A percentile compares a stretch with the other conserved stretches of the same genome.
These are phyloP conservation scores for Salix purpurea DNA, from an alignment of 345 rosid genomes.

Conservation along the genomic window DNA sequence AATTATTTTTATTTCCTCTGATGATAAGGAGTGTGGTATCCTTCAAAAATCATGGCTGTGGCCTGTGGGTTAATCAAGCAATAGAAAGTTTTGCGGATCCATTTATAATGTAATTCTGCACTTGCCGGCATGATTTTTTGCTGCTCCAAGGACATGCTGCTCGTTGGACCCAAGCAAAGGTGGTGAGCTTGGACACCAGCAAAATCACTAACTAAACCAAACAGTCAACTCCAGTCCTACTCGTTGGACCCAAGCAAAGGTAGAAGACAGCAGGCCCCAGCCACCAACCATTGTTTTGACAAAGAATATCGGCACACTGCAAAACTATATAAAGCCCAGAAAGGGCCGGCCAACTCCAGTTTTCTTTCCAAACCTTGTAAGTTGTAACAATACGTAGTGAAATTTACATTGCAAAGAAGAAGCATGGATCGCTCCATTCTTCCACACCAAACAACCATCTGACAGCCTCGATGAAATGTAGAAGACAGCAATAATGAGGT, in stretches of 20 bases:
- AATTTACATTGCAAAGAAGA: not conserved
- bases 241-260: not conserved
- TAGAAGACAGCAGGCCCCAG: not conserved
- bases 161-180: too few species aligned
- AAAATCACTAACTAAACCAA: not conserved
- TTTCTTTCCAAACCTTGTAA: not conserved
- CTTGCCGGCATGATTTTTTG: not conserved
- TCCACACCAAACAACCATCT: not conserved
- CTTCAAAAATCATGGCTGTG: too few species aligned
- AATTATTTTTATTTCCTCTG: too few species aligned
- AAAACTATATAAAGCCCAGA: not conserved
- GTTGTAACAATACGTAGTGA: conserved; percentile 2
- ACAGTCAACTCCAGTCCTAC: not conserved
- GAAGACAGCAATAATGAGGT: not conserved
- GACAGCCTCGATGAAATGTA: not conserved
- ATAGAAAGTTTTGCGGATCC: too few species aligned
- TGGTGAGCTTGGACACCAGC: too few species aligned
- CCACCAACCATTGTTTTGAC: not conserved
- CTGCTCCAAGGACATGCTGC: not conserved
- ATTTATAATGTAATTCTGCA: too few species aligned
- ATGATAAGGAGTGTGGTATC: too few species aligned
- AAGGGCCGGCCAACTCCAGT: not conserved
- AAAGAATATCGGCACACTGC: not conserved
- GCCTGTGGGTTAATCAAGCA: too few species aligned
- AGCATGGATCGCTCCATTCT: not conserved